Evolutionary conservation across 2,329 filamentous ascomycete genomes (phyloP), one percentile per base, ranked within the genome.

Genomic region (Chalaropsis thielavioides): DNA sequence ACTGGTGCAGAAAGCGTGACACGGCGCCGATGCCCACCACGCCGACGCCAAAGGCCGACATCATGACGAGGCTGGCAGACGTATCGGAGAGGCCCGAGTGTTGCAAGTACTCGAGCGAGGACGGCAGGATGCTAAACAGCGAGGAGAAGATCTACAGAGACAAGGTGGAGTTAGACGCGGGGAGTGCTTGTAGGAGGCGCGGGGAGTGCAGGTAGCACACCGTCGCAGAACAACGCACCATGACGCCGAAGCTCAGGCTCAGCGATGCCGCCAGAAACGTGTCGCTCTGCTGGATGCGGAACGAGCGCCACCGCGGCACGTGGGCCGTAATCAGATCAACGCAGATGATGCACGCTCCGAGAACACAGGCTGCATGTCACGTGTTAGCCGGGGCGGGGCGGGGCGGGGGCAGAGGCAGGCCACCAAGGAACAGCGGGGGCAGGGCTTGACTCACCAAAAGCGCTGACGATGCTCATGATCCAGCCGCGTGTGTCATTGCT

Each of bases 191-290:
- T 31, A 31, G 31, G 19, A 49, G 7, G 19, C 7, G 51, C 8
- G 10, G 19, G 49, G 15, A 62, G 64, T 59, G 43, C n/a, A 68
- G 17, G 54, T 56, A 62, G 41, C 19, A 46, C 3, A 2, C 3
- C 8, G 44, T 6, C 46, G 6, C 15, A 51, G 41, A 58, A 15
- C 1, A 60, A 72, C 83, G 69, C 75, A 96, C 92, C 91, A 99
- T 95, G 58, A 97, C 92, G 54, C 94, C 92, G 70, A 96, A 96
- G 73, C 91, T 96, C 69, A 99, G 76, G 75, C 92, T 96, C 67
- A 97, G 76, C 0, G 92, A 96, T 24, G 86, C 85, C 0, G 92
- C 92, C 3, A 96, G 80, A 73, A 99, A 99, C 24, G 80, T 80
- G 77, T 89, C 92, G 76, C 89, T 96, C 68, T 95, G 88, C 72